Percentiles rank a stretch among this genome's conserved stretches.
Evolutionary conservation across 2,329 filamentous ascomycete genomes (phyloP).

Genomic region (Hypoxylon sp.): DNA sequence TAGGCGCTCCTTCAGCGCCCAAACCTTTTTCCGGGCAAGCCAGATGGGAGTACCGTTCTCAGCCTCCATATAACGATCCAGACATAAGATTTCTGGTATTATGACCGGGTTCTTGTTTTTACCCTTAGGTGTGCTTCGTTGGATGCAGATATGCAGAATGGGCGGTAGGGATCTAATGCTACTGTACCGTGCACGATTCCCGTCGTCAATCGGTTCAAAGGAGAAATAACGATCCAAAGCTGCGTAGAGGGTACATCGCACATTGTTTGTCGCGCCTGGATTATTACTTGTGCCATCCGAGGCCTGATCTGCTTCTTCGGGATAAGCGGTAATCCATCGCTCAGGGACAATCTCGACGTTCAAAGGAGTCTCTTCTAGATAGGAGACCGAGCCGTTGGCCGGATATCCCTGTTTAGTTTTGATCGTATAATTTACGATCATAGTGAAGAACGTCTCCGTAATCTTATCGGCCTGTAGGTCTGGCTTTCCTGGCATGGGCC

Average conservation of each 20-base stretch:
- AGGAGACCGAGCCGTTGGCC: slow-evolving; percentile 42
- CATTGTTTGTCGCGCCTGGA: slow-evolving; percentile 62
- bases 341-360: slow-evolving; percentile 74
- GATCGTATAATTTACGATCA: slow-evolving; percentile 71
- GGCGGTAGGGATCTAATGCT: slow-evolving; percentile 84
- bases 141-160: slow-evolving; percentile 89
- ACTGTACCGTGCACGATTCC: slow-evolving; percentile 73
- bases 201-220: slow-evolving; percentile 78
- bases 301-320: slow-evolving; percentile 50
- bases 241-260: slow-evolving; percentile 77
- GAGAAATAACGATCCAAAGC: slow-evolving; percentile 91
- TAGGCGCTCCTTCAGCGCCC: slow-evolving; percentile 79
- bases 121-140: slow-evolving; percentile 80
- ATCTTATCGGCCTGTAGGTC: slow-evolving; percentile 87
- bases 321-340: slow-evolving; percentile 71
- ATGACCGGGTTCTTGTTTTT: slow-evolving; percentile 85
- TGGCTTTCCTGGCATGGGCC: slow-evolving; percentile 69
- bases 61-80: slow-evolving; percentile 89
- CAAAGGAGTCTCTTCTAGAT: slow-evolving; percentile 59
- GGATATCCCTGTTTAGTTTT: slow-evolving; percentile 57
- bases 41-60: slow-evolving; percentile 72
- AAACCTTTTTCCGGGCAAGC: slow-evolving; percentile 76
- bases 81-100: slow-evolving; percentile 84
- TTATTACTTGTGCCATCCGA: slow-evolving; percentile 12
- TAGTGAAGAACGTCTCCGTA: slow-evolving; percentile 78